Evolutionary conservation across 2,329 filamentous ascomycete genomes (phyloP).

Genomic region (Pseudocercospora vitis): DNA sequence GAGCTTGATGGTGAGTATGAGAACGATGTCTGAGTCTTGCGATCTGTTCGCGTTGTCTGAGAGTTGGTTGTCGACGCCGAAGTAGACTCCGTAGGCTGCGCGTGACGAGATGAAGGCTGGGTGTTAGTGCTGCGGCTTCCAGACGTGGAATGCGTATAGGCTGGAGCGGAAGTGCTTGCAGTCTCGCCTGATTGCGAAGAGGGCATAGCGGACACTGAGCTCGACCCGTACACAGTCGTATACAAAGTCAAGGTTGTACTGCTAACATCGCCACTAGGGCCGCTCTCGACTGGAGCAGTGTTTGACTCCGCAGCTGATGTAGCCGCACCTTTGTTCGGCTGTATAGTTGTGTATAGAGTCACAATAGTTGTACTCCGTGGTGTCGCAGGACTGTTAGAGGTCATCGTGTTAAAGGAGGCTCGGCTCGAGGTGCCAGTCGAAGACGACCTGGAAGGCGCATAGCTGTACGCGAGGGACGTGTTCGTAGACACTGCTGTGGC

Average conservation of each 20-base stretch:
- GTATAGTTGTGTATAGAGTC: constrained; percentile 28
- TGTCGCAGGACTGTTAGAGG: not conserved
- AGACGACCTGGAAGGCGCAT: constrained; percentile 4
- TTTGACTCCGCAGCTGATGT: not conserved
- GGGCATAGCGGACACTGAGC: not conserved
- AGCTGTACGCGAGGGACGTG: constrained; percentile 4
- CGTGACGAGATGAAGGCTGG: not conserved
- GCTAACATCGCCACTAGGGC: not conserved
- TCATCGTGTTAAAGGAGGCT: not conserved
- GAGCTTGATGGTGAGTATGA: not conserved
- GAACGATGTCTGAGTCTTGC: not conserved
- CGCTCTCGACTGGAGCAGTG: not conserved
- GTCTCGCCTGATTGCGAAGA: too few relatives aligned
- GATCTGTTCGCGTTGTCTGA: not conserved
- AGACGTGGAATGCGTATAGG: too few relatives aligned
- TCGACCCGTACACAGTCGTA: not conserved
- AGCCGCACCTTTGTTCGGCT: constrained; percentile 10
- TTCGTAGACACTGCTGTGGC: not conserved
- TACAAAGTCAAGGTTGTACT: constrained; percentile 6
- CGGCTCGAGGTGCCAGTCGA: not conserved
- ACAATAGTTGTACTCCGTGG: constrained; percentile 24
- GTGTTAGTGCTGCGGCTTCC: not conserved
- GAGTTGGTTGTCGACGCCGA: not conserved
- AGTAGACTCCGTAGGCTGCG: not conserved
- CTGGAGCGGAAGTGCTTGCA: not conserved